Evolutionary conservation across 2,329 filamentous ascomycete genomes (phyloP).

Genomic region (Emmonsiellopsis sp.): DNA sequence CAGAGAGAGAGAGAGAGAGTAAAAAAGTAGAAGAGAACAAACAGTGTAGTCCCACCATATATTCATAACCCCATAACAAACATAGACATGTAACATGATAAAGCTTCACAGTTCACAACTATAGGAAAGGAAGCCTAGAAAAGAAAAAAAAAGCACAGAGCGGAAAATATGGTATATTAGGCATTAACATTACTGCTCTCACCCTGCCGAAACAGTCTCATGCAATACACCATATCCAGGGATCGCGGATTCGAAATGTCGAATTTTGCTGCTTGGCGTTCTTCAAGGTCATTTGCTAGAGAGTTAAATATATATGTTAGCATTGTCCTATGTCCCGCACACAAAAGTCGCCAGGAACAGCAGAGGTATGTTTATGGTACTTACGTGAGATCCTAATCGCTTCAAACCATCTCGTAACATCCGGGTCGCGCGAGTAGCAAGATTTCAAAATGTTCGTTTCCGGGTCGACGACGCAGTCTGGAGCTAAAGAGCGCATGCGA

Average conservation of each 20-base stretch:
- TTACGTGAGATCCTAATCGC: slow-evolving; percentile 31
- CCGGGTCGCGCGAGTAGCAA: slow-evolving; percentile 28
- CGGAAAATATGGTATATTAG: not conserved
- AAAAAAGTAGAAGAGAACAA: too few species aligned
- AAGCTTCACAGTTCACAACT: too few species aligned
- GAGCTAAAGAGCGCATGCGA: slow-evolving; percentile 44
- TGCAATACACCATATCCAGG: slow-evolving; percentile 31
- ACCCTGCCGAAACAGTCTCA: slow-evolving; percentile 23
- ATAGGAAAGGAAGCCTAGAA: not conserved
- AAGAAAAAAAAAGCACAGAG: not conserved
- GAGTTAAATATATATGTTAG: slow-evolving; percentile 2
- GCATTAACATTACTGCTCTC: not conserved
- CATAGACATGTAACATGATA: too few species aligned
- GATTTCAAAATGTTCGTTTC: slow-evolving; percentile 31
- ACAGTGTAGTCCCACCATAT: too few species aligned
- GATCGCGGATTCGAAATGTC: slow-evolving; percentile 32
- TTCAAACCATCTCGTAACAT: slow-evolving; percentile 32
- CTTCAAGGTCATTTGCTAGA: slow-evolving; percentile 28
- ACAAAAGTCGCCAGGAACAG: not conserved
- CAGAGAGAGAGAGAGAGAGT: too few species aligned
- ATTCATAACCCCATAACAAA: too few species aligned
- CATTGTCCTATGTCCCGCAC: too few species aligned
- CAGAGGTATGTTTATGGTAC: slow-evolving; percentile 10
- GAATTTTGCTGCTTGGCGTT: slow-evolving; percentile 28
- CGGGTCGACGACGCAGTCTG: slow-evolving; percentile 27